phyloP scores from a whole-genome alignment of 306 rosid genomes.

The Fragaria ananassa region DNA sequence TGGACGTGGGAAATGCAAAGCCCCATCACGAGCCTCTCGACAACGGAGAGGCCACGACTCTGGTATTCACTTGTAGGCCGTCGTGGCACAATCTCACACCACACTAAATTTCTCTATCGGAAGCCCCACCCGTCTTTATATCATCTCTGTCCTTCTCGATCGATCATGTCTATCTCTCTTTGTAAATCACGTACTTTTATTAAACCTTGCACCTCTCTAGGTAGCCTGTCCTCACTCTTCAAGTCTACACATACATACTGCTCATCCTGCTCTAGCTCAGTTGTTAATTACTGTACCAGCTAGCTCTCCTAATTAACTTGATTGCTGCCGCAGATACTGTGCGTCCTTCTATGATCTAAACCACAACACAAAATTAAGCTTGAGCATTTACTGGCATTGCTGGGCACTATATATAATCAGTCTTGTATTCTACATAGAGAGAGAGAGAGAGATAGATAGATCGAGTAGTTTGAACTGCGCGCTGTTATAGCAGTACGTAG shows the following conservation, averaged over 20 bases:
- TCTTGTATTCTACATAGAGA: neutral
- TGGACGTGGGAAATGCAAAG: conserved; percentile 48
- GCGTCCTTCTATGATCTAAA: neutral
- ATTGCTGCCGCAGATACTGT: neutral
- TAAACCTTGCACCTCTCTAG: neutral
- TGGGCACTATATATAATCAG: conserved; percentile 36
- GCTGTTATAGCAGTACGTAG: neutral
- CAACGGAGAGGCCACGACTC: conserved; percentile 61
- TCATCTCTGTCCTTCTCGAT: neutral
- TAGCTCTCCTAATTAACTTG: neutral
- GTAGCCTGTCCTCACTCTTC: neutral
- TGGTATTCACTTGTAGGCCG: neutral
- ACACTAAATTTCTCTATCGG: conserved; percentile 8
- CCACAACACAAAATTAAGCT: neutral
- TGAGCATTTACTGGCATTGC: neutral
- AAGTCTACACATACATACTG: neutral
- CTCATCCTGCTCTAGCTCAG: neutral
- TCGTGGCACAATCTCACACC: conserved; percentile 72
- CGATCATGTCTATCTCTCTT: neutral
- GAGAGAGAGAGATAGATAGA: neutral
- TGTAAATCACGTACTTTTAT: conserved; percentile 1
- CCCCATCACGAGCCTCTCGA: conserved; percentile 37
- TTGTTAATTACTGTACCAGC: neutral
- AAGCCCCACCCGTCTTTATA: conserved; percentile 16
- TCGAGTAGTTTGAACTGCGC: neutral